These are phyloP conservation scores for Phytophthora citricola DNA, from an alignment of 352 stramenopile genomes.

Conservation along the genomic window DNA sequence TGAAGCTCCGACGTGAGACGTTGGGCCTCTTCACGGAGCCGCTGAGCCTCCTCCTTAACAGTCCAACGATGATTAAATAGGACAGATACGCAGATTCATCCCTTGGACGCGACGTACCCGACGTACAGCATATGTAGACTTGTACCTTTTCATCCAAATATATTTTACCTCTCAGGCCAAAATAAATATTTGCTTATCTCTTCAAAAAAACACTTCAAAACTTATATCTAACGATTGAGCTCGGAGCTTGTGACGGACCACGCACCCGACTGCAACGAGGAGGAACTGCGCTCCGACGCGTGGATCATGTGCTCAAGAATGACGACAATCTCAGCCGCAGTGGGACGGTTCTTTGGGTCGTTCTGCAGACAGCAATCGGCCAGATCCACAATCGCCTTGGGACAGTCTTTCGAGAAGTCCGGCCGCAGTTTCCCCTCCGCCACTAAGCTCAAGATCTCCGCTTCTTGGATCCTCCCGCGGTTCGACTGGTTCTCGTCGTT, in stretches of 20 bases:
- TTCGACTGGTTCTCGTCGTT: slow-evolving; percentile 41
- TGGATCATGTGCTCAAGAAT: slow-evolving; percentile 44
- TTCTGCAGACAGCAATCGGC: slow-evolving; percentile 47
- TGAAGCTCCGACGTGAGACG: slow-evolving; percentile 27
- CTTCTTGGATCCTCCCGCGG: slow-evolving; percentile 40
- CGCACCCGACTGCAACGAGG: slow-evolving; percentile 28
- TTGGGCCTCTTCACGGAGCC: slow-evolving; percentile 19
- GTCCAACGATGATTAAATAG: background rate
- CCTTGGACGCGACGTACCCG: slow-evolving; percentile 3
- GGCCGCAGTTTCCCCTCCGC: slow-evolving; percentile 39
- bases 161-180: background rate
- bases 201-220: slow-evolving; percentile 20
- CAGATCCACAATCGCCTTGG: slow-evolving; percentile 46
- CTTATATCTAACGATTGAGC: background rate
- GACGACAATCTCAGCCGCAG: slow-evolving; percentile 43
- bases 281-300: slow-evolving; percentile 37
- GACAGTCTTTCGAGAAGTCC: slow-evolving; percentile 44
- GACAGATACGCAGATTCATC: background rate
- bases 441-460: slow-evolving; percentile 43
- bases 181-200: slow-evolving; percentile 26
- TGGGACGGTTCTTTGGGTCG: slow-evolving; percentile 40
- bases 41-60: slow-evolving; percentile 33
- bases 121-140: slow-evolving; percentile 27
- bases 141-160: slow-evolving; percentile 30
- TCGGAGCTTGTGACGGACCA: slow-evolving; percentile 37